A percentile compares a stretch with the other conserved stretches of the same genome.
These are phyloP conservation scores for Chaetomidium leptoderma DNA, from an alignment of 495 filamentous ascomycete species.

Conservation along the genomic window DNA sequence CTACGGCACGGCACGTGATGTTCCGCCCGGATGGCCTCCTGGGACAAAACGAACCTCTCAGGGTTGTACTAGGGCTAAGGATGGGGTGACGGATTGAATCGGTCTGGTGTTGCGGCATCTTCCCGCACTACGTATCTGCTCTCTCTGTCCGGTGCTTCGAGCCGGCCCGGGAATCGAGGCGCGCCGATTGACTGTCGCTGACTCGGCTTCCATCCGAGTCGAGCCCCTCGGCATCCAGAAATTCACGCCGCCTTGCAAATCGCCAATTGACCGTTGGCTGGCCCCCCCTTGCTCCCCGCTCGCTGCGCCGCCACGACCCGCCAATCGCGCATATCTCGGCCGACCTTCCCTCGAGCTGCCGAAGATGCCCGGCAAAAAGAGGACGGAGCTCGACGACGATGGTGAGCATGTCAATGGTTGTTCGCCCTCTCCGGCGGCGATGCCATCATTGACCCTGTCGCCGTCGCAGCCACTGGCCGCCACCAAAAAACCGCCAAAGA, in stretches of 20 bases:
- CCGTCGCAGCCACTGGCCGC: conserved; percentile 1
- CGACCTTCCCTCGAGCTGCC: not conserved
- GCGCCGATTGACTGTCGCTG: not conserved
- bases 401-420: conserved; percentile 3
- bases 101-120: not conserved
- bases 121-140: not conserved
- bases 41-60: not conserved
- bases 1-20: conserved; percentile 6
- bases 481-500: conserved; percentile 16
- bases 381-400: conserved; percentile 5
- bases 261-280: not conserved
- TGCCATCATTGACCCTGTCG: not conserved
- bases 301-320: conserved; percentile 6
- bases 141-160: not conserved
- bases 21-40: not conserved
- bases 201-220: not conserved
- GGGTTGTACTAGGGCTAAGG: not conserved
- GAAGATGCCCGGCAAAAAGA: conserved; percentile 24
- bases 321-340: conserved; percentile 5
- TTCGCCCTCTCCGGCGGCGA: not conserved
- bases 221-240: conserved; percentile 7
- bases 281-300: not conserved
- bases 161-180: not conserved
- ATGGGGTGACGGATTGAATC: not conserved
- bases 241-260: not conserved